Percentiles rank a stretch among this genome's conserved stretches.
These are phyloP conservation scores for Quercus bicolor DNA, from an alignment of 306 rosid genomes.

Conservation along the genomic window DNA sequence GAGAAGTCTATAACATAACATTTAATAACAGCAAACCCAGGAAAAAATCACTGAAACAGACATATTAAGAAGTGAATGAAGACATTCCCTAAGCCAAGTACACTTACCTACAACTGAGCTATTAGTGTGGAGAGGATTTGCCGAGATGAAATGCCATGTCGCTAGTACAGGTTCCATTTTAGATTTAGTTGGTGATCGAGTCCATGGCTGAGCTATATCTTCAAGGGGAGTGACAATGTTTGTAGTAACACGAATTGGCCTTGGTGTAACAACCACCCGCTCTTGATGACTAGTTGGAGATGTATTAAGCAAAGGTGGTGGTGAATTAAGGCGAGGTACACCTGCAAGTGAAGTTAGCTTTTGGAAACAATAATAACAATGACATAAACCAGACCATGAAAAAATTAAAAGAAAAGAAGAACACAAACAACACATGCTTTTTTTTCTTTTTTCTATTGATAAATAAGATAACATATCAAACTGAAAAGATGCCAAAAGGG, in stretches of 20 bases:
- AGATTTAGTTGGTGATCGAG: slow-evolving; percentile 92
- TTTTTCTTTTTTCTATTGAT: slow-evolving; percentile 6
- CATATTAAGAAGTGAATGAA: slow-evolving; percentile 8
- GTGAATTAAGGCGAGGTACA: slow-evolving; percentile 97
- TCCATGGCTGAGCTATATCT: slow-evolving; percentile 97
- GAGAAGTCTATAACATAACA: slow-evolving; percentile 51
- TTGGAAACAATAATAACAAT: slow-evolving; percentile 8
- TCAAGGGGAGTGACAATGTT: slow-evolving; percentile 68
- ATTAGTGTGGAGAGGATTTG: slow-evolving; percentile 51
- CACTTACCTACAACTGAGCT: slow-evolving; percentile 68
- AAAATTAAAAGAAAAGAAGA: background rate
- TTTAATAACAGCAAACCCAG: slow-evolving; percentile 15
- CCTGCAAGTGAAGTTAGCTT: slow-evolving; percentile 52
- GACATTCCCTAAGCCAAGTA: slow-evolving; percentile 33
- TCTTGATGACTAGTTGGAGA: slow-evolving; percentile 60
- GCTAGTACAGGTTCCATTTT: slow-evolving; percentile 84
- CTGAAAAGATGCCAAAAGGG: slow-evolving; percentile 8
- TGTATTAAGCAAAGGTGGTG: slow-evolving; percentile 72
- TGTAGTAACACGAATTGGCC: slow-evolving; percentile 83
- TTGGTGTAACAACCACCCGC: slow-evolving; percentile 66
- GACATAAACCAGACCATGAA: background rate
- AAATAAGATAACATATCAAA: slow-evolving; percentile 11
- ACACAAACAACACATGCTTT: background rate
- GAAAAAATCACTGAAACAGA: slow-evolving; percentile 17
- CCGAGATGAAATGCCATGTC: slow-evolving; percentile 72